phyloP scores from a whole-genome alignment of 2,329 filamentous ascomycete genomes.

The Pleurostoma richardsiae region DNA sequence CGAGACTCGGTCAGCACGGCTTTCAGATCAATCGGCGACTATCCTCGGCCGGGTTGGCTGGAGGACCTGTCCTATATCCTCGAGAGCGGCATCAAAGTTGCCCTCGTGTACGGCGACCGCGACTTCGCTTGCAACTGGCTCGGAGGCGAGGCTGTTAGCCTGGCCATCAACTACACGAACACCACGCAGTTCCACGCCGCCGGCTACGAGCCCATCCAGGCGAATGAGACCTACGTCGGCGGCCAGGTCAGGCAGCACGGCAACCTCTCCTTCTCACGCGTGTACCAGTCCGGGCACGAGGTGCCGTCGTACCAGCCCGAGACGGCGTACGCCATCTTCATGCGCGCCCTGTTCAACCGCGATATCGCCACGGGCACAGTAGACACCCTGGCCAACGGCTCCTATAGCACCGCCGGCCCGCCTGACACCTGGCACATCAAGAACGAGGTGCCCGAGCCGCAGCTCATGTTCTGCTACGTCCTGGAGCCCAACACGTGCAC shows the following conservation, averaged over 20 bases:
- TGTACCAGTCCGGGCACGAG: conserved; percentile 55
- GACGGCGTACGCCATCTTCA: conserved; percentile 41
- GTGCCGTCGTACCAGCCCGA: conserved; percentile 46
- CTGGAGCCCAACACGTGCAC: conserved; percentile 10
- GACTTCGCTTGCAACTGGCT: conserved; percentile 55
- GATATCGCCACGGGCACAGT: conserved; percentile 10
- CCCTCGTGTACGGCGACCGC: conserved; percentile 48
- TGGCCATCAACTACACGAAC: conserved; percentile 39
- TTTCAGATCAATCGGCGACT: conserved; percentile 31
- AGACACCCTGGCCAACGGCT: conserved; percentile 5
- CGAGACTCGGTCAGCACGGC: conserved; percentile 34
- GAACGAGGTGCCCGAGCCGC: conserved; percentile 7
- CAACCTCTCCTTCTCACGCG: conserved; percentile 56
- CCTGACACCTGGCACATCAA: conserved; percentile 7
- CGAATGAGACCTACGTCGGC: conserved; percentile 52
- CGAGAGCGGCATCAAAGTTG: conserved; percentile 51
- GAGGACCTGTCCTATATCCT: conserved; percentile 47
- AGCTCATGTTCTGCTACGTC: conserved; percentile 10
- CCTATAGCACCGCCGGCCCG: conserved; percentile 6
- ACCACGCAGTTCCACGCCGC: conserved; percentile 41
- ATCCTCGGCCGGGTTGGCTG: conserved; percentile 26
- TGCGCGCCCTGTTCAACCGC: conserved; percentile 28
- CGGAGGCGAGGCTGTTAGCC: conserved; percentile 46
- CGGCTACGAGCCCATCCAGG: conserved; percentile 58
- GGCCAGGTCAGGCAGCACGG: conserved; percentile 64